Conservation (phyloP, 345 rosid species). For the Aegle marmelos region DNA sequence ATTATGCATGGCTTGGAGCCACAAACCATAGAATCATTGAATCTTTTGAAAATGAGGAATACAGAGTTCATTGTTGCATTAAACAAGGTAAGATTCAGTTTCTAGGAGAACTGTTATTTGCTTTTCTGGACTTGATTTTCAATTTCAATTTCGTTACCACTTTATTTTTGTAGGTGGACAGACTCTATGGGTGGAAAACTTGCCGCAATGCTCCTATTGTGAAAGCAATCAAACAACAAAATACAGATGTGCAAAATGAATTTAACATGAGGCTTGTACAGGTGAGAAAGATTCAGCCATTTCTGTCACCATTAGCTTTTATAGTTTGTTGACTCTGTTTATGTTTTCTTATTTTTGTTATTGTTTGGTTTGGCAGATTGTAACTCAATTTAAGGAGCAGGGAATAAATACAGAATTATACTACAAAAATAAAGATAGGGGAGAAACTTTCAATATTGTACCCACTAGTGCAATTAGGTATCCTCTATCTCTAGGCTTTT, state of each 20-base stretch:
- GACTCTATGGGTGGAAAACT: conserved; percentile 86
- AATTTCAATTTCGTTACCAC: neutral
- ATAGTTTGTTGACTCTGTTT: neutral
- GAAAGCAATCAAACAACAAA: conserved; percentile 69
- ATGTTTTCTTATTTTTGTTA: neutral
- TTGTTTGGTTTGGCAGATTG: conserved; percentile 41
- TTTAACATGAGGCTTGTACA: conserved; percentile 66
- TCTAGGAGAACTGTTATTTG: conserved; percentile 3
- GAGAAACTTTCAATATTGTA: conserved; percentile 75
- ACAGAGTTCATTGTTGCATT: conserved; percentile 90
- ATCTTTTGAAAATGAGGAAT: conserved; percentile 80
- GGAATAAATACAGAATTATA: conserved; percentile 87
- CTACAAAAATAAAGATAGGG: conserved; percentile 84
- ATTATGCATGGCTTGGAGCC: conserved; percentile 92
- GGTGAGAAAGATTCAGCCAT: conserved; percentile 29
- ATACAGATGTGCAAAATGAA: conserved; percentile 61
- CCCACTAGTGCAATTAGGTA: conserved; percentile 94
- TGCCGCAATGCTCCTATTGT: conserved; percentile 72
- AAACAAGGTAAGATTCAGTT: conserved; percentile 64
- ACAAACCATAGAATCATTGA: conserved; percentile 88
- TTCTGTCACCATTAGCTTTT: neutral
- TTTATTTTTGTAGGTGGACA: conserved; percentile 69
- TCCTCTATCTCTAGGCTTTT: neutral
- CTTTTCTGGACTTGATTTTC: conserved; percentile 2
- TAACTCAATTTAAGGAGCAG: conserved; percentile 82